phyloP scores from a whole-genome alignment of 169 alveolate species.

The Eimeria falciformis region DNA sequence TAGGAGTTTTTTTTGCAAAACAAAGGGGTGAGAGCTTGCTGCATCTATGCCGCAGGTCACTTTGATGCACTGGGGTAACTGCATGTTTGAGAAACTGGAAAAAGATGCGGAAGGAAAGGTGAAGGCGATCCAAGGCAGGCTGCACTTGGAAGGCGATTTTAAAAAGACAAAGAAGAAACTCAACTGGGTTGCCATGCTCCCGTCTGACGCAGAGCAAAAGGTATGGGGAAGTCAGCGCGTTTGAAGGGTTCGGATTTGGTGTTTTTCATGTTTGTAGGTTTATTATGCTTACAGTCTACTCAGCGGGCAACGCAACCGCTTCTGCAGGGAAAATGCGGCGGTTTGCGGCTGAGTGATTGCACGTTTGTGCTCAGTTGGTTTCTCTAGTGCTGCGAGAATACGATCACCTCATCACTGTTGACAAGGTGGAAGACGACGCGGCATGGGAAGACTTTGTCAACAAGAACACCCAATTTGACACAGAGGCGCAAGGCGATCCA shows the following conservation, averaged over 20 bases:
- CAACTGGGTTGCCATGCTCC: conserved; percentile 91
- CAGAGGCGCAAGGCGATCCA: conserved; percentile 82
- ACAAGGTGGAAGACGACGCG: conserved; percentile 94
- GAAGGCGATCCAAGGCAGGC: conserved; percentile 83
- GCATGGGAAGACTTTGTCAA: conserved; percentile 89
- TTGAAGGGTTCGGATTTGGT: too few species aligned
- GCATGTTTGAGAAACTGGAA: conserved; percentile 86
- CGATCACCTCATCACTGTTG: conserved; percentile 95
- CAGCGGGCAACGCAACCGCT: too few species aligned
- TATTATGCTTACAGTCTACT: too few species aligned
- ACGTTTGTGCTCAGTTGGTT: conserved; percentile 78
- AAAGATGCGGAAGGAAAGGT: conserved; percentile 81
- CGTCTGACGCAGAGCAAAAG: background rate
- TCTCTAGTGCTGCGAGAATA: conserved; percentile 92
- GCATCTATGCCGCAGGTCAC: conserved; percentile 86
- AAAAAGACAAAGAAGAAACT: conserved; percentile 94
- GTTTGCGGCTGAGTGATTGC: too few species aligned
- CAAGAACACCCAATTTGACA: conserved; percentile 83
- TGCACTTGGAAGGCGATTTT: conserved; percentile 91
- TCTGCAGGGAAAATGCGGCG: too few species aligned
- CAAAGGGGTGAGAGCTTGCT: too few species aligned
- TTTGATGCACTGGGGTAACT: conserved; percentile 98
- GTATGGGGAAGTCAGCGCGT: too few species aligned
- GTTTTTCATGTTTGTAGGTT: too few species aligned
- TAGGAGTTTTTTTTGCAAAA: too few species aligned